A percentile compares a stretch with the other conserved stretches of the same genome.
These are phyloP conservation scores for Eucalyptus melliodora DNA, from an alignment of 345 rosid genomes.

Conservation along the genomic window DNA sequence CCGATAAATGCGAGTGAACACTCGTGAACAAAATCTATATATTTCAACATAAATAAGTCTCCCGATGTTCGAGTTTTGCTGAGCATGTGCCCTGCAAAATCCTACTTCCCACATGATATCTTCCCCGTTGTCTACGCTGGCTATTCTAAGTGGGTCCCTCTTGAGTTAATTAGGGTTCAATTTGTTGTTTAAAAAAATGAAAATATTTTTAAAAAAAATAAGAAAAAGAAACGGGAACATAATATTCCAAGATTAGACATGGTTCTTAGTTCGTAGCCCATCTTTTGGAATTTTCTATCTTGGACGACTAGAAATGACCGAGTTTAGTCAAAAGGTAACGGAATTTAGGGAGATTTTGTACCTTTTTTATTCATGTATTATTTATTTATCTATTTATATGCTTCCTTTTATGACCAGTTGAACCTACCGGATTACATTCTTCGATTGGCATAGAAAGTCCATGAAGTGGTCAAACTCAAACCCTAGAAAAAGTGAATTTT, in stretches of 20 bases:
- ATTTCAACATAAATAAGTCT: neutral
- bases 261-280: neutral
- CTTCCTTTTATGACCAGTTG: neutral
- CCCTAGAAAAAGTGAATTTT: neutral
- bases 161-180: neutral
- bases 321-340: conserved; percentile 1
- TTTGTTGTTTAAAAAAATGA: neutral
- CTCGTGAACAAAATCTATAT: neutral
- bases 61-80: neutral
- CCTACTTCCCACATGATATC: conserved; percentile 6
- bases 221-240: neutral
- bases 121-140: neutral
- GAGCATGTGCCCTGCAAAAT: conserved; percentile 4
- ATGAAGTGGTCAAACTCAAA: neutral
- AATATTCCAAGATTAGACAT: neutral
- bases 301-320: neutral
- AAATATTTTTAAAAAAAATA: neutral
- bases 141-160: neutral
- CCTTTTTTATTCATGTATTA: neutral
- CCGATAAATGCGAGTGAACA: neutral
- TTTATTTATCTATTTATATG: neutral
- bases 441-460: neutral
- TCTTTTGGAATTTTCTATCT: neutral
- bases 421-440: neutral
- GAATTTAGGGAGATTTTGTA: conserved; percentile 1